These are phyloP conservation scores for Pseudonectria foliicola DNA, from an alignment of 2,329 filamentous ascomycete species.

Conservation along the genomic window DNA sequence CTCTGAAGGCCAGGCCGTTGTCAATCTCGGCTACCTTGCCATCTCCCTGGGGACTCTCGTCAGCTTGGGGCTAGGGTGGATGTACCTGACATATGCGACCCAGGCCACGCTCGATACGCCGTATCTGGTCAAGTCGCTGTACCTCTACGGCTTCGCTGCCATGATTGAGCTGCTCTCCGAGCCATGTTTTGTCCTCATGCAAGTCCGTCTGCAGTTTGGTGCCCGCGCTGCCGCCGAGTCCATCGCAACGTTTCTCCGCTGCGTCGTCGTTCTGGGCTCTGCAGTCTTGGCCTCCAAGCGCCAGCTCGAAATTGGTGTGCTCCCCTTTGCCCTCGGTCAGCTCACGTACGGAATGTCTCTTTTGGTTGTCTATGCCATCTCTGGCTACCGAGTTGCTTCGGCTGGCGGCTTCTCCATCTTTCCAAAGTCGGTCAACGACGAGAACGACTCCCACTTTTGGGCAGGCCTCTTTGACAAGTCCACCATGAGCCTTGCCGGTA, in stretches of 20 bases:
- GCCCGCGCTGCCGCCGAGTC: constrained; percentile 78
- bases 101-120: constrained; percentile 49
- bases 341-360: constrained; percentile 65
- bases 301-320: constrained; percentile 56
- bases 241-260: constrained; percentile 71
- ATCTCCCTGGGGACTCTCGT: constrained; percentile 61
- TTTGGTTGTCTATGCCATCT: constrained; percentile 60
- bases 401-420: constrained; percentile 63
- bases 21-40: constrained; percentile 83
- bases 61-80: constrained; percentile 54
- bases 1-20: constrained; percentile 60
- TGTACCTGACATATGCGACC: constrained; percentile 54
- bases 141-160: constrained; percentile 50
- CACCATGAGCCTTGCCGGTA: constrained; percentile 67
- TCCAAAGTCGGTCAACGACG: constrained; percentile 31
- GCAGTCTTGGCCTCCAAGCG: constrained; percentile 55
- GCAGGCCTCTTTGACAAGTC: constrained; percentile 59
- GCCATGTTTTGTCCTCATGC: constrained; percentile 81
- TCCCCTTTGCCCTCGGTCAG: constrained; percentile 88
- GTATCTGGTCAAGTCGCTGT: constrained; percentile 49
- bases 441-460: constrained; percentile 35
- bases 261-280: constrained; percentile 62
- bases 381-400: constrained; percentile 50
- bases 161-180: constrained; percentile 75
- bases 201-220: constrained; percentile 72